phyloP scores from a whole-genome alignment of 306 rosid genomes.

The Oxytropis ochrocephala region DNA sequence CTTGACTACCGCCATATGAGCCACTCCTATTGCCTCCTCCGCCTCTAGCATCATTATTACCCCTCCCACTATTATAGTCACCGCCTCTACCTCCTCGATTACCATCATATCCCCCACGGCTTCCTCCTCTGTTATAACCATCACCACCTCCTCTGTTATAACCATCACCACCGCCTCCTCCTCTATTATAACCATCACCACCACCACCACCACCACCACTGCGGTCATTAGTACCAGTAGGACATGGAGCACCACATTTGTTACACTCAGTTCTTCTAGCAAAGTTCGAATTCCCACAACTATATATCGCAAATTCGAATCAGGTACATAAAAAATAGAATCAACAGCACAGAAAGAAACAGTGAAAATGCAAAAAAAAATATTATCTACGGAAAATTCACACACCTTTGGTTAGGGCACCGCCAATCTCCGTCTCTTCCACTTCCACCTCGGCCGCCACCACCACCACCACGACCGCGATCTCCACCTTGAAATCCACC shows the following conservation, averaged over 20 bases:
- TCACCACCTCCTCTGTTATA: not conserved
- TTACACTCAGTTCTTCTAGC: conserved; percentile 95
- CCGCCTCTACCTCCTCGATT: conserved; percentile 18
- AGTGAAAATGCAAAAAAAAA: not conserved
- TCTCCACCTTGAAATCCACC: conserved; percentile 86
- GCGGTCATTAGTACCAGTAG: conserved; percentile 49
- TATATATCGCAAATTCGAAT: conserved; percentile 26
- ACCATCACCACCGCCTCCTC: conserved; percentile 43
- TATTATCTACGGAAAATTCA: not conserved
- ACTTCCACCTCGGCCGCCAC: conserved; percentile 69
- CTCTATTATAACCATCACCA: conserved; percentile 25
- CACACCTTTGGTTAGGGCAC: conserved; percentile 79
- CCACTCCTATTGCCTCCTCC: conserved; percentile 70
- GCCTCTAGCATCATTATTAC: conserved; percentile 42
- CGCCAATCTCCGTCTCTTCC: conserved; percentile 99
- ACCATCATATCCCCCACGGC: conserved; percentile 41
- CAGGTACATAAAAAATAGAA: not conserved
- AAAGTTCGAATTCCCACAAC: conserved; percentile 93
- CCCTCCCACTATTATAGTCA: conserved; percentile 33
- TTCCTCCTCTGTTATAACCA: conserved; percentile 41
- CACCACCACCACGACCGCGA: conserved; percentile 67
- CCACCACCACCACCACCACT: conserved; percentile 30
- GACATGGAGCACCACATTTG: conserved; percentile 90
- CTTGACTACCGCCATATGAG: conserved; percentile 49
- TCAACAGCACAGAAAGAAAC: not conserved